Evolutionary conservation across 225 moss, liverwort and hornwort genomes (phyloP).

Genomic region (Pseudisothecium myosuroides): DNA sequence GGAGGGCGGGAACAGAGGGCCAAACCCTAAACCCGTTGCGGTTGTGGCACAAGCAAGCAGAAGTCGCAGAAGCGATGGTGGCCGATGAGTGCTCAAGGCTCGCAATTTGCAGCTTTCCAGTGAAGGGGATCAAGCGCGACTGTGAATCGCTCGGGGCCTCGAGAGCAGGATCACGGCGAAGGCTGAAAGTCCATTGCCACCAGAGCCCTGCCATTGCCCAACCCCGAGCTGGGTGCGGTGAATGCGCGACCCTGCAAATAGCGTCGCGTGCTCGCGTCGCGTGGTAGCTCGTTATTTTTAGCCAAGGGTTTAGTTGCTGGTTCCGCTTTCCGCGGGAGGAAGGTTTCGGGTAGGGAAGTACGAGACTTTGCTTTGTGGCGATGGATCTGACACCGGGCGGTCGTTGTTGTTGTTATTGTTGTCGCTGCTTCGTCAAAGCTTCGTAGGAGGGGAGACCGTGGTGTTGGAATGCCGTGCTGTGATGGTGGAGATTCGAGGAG

Average conservation of each 20-base stretch:
- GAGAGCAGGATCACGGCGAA: background rate
- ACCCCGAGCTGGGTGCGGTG: background rate
- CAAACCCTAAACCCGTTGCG: background rate
- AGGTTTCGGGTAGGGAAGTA: background rate
- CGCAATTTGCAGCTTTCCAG: background rate
- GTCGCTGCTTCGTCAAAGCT: background rate
- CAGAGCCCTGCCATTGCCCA: background rate
- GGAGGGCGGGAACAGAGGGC: background rate
- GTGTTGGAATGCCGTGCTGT: background rate
- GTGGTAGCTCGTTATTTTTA: background rate
- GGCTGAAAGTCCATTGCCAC: background rate
- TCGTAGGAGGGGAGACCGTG: background rate
- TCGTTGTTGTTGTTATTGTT: background rate
- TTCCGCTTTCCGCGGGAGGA: background rate
- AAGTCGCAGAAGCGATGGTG: background rate
- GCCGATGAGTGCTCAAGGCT: background rate
- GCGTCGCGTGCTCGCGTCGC: background rate
- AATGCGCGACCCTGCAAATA: background rate
- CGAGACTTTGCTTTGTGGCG: background rate
- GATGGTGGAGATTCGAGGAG: background rate
- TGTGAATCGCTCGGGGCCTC: background rate
- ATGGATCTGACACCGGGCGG: conserved; percentile 6
- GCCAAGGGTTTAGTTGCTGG: background rate
- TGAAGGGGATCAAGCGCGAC: background rate
- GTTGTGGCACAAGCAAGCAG: background rate